phyloP scores from a whole-genome alignment of 768 basidiomycete genomes.

The Naganishia randhawae region DNA sequence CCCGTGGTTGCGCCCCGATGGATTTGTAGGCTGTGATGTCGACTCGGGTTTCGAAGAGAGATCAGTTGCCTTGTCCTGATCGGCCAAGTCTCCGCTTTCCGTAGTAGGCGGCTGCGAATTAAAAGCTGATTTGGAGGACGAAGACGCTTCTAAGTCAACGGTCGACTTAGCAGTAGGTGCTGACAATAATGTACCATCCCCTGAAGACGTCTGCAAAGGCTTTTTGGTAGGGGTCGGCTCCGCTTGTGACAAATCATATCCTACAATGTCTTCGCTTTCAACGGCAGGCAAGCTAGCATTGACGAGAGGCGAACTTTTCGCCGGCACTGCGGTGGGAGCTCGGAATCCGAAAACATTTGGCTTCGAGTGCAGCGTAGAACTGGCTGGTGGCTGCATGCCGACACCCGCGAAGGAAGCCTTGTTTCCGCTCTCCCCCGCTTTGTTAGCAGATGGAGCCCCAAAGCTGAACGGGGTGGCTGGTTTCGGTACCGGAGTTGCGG shows the following conservation, averaged over 20 bases:
- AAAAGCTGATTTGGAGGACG: neutral
- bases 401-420: slow-evolving; percentile 5
- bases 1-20: neutral
- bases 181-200: neutral
- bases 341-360: slow-evolving; percentile 25
- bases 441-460: neutral
- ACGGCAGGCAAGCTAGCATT: neutral
- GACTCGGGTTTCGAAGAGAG: neutral
- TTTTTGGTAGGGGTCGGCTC: neutral
- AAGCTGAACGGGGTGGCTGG: slow-evolving; percentile 14
- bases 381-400: slow-evolving; percentile 11
- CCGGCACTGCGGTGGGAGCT: slow-evolving; percentile 15
- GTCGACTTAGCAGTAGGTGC: neutral
- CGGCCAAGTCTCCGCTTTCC: neutral
- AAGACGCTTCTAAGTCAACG: neutral
- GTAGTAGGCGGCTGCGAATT: neutral
- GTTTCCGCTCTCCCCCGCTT: neutral
- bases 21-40: neutral
- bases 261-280: slow-evolving; percentile 1
- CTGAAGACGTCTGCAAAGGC: neutral
- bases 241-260: neutral
- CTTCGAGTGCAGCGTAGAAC: neutral
- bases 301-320: slow-evolving; percentile 13
- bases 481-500: neutral
- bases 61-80: neutral